Evolutionary conservation across 2,329 filamentous ascomycete genomes (phyloP).

Genomic region (Claviceps cyperi): DNA sequence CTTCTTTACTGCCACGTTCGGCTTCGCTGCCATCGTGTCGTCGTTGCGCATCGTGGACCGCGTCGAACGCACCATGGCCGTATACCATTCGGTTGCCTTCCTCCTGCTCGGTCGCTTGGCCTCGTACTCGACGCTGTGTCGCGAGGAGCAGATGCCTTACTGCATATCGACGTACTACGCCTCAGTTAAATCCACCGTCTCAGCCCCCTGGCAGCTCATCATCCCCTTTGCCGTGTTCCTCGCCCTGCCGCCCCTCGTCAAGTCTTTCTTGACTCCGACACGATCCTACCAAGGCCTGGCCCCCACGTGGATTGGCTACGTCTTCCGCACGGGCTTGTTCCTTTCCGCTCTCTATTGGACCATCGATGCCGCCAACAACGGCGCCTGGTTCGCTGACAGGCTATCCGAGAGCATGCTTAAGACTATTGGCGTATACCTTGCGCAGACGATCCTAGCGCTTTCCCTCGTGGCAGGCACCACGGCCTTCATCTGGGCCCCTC

Average conservation of each 20-base stretch:
- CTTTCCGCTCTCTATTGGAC: conserved; percentile 74
- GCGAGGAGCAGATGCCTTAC: conserved; percentile 96
- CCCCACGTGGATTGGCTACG: conserved; percentile 68
- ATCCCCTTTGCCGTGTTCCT: conserved; percentile 66
- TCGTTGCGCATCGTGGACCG: conserved; percentile 58
- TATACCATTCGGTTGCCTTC: conserved; percentile 78
- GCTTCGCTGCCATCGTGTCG: conserved; percentile 55
- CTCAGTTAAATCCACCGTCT: conserved; percentile 81
- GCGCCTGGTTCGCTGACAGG: conserved; percentile 52
- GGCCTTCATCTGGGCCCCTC: conserved; percentile 74
- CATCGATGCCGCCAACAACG: conserved; percentile 77
- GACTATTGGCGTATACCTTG: conserved; percentile 58
- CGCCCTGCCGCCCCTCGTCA: conserved; percentile 58
- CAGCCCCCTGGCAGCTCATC: conserved; percentile 73
- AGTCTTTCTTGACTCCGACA: conserved; percentile 67
- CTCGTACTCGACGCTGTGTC: conserved; percentile 81
- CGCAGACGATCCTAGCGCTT: conserved; percentile 66
- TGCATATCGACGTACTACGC: conserved; percentile 94
- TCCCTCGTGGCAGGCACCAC: conserved; percentile 72
- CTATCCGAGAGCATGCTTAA: conserved; percentile 52
- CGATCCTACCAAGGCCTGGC: conserved; percentile 80
- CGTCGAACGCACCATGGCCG: conserved; percentile 57
- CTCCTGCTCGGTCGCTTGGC: conserved; percentile 63
- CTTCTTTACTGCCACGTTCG: conserved; percentile 84
- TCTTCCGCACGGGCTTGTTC: conserved; percentile 61